Percentiles rank a stretch among this genome's conserved stretches.
These are phyloP conservation scores for Calonectria multiphialidica DNA, from an alignment of 2,329 filamentous ascomycete genomes.

Conservation along the genomic window DNA sequence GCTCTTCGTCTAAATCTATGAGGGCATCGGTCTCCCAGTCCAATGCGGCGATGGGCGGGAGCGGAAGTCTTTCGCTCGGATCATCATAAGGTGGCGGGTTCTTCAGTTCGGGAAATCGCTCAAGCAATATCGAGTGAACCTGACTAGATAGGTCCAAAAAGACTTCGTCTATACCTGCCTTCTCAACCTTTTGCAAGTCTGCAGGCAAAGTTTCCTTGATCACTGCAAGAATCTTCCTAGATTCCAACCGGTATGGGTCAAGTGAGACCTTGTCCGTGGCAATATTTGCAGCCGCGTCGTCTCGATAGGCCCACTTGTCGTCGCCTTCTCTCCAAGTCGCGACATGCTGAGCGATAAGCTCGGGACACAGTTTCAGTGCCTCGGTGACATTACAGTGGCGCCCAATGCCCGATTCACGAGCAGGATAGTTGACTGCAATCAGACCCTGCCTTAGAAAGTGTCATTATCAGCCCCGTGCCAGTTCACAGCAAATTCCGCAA, in stretches of 20 bases:
- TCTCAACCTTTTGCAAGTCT: conserved; percentile 82
- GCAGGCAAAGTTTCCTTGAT: conserved; percentile 81
- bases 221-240: conserved; percentile 81
- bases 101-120: conserved; percentile 80
- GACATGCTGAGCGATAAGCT: conserved; percentile 89
- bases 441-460: conserved; percentile 77
- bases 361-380: conserved; percentile 87
- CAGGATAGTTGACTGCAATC: conserved; percentile 97
- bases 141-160: conserved; percentile 93
- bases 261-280: conserved; percentile 92
- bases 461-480: conserved; percentile 25
- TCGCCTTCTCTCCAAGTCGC: conserved; percentile 96
- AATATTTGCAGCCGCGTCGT: conserved; percentile 84
- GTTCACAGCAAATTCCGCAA: not conserved
- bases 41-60: conserved; percentile 75
- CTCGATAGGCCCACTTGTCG: conserved; percentile 89
- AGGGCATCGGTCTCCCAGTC: conserved; percentile 89
- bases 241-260: conserved; percentile 90
- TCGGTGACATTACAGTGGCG: conserved; percentile 84
- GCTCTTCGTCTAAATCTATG: conserved; percentile 80
- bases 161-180: conserved; percentile 95
- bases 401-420: conserved; percentile 82
- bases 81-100: conserved; percentile 79
- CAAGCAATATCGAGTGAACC: conserved; percentile 79
- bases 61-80: conserved; percentile 76